Percentiles rank a stretch among this genome's conserved stretches.
These are phyloP conservation scores for Monosporascus sp. DNA, from an alignment of 2,329 filamentous ascomycete genomes.

Conservation along the genomic window DNA sequence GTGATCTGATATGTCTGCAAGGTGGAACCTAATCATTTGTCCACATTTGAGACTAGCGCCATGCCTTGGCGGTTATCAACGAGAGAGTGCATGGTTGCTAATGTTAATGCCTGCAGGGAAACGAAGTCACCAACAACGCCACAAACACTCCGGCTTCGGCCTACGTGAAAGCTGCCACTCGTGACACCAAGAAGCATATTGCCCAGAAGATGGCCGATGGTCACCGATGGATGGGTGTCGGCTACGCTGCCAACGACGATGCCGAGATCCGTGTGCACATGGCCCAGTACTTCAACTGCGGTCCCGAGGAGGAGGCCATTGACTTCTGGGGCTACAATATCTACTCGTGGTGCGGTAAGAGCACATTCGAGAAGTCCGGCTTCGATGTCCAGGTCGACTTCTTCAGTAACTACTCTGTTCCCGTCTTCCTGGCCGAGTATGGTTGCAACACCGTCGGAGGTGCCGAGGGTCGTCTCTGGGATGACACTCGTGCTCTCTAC, in stretches of 20 bases:
- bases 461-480: conserved; percentile 59
- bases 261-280: conserved; percentile 64
- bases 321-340: conserved; percentile 89
- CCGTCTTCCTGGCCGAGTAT: conserved; percentile 79
- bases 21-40: no score
- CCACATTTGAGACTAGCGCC: no score
- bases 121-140: conserved; percentile 71
- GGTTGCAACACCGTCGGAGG: conserved; percentile 61
- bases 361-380: conserved; percentile 61
- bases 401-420: conserved; percentile 68
- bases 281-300: conserved; percentile 75
- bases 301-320: conserved; percentile 52
- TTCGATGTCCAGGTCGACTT: conserved; percentile 67
- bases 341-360: conserved; percentile 77
- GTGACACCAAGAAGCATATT: conserved; percentile 77
- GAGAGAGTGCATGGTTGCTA: no score
- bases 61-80: no score
- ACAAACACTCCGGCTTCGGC: conserved; percentile 72
- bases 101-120: conserved; percentile 41
- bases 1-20: no score
- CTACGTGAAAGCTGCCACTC: conserved; percentile 76
- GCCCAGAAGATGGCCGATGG: conserved; percentile 48
- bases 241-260: conserved; percentile 78
- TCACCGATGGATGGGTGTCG: conserved; percentile 68
- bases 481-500: conserved; percentile 64